Evolutionary conservation across 805 yeast species (phyloP), one percentile per base, ranked within the genome.

Genomic region (Yarrowia hollandica): DNA sequence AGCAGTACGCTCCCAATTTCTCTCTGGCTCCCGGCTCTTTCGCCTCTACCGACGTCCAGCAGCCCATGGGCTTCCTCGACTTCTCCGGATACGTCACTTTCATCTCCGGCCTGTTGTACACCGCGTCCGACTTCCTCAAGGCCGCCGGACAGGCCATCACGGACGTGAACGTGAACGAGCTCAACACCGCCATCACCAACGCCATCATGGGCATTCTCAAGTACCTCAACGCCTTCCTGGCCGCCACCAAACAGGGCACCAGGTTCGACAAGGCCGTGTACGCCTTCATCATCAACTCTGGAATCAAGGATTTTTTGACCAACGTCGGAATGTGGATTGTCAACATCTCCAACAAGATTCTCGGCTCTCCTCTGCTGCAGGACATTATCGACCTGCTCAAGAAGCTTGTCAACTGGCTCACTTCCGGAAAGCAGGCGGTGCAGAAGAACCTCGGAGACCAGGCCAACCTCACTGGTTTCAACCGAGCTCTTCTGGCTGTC

Each of bases 1-100:
- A 48, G 55, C 30, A 48, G 6, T 48, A 48, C 22, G 39, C 30
- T 11, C 39, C 39, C 15, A 22, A 11, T 7, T 48, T 18, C 30
- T 48, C 55, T 9, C 55, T 48, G 19, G 28, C 55, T 12, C 55
- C 55, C 21, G 14, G 21, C 30, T 12, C 39, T 2, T 48, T 48
- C 8, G 38, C 55, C 9, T 33, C 50, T 22, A 18, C 10, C 28
- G 55, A 48, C 12, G 22, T 15, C 7, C 55, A 48, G 30, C 55
- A 48, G 39, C 55, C 55, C 15, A 48, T 48, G 55, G 55, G 55
- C 12, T 48, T 48, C 15, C 28, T 48, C 22, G 55, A 48, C 55
- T 48, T 48, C 19, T 48, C 55, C 2, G 55, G 55, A 10, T 48
- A 48, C 55, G 55, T 48, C 6, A 19, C 21, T 21, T 48, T 48